These are phyloP conservation scores for Dentipellis fragilis DNA, from an alignment of 768 basidiomycete species.

Conservation along the genomic window DNA sequence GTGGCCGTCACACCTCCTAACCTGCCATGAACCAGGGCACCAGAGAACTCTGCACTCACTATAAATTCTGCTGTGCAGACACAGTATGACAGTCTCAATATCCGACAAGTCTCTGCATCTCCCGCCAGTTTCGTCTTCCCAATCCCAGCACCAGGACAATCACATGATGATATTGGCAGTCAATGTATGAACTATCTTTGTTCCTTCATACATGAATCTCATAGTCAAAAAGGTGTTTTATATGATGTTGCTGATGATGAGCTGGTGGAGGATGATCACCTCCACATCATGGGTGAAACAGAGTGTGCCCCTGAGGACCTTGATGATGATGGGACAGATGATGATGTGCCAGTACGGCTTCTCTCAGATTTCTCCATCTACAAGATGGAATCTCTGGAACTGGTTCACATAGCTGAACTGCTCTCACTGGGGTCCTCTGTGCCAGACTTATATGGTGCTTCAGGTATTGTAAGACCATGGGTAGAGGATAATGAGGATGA, in stretches of 20 bases:
- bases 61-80: no score
- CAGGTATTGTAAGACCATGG: conserved; percentile 27
- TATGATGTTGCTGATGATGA: conserved; percentile 17
- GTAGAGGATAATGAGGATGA: conserved; percentile 17
- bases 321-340: conserved; percentile 13
- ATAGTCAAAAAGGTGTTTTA: background rate
- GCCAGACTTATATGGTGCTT: conserved; percentile 23
- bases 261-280: conserved; percentile 27
- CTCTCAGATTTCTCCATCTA: conserved; percentile 49
- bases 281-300: conserved; percentile 36
- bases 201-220: background rate
- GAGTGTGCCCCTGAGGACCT: conserved; percentile 13
- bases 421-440: conserved; percentile 18
- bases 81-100: no score
- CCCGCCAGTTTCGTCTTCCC: no score
- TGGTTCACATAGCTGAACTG: conserved; percentile 33
- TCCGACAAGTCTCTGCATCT: no score
- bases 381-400: conserved; percentile 23
- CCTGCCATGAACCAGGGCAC: no score
- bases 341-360: conserved; percentile 44
- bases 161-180: no score
- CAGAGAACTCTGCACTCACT: no score
- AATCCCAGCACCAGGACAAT: no score
- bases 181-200: background rate
- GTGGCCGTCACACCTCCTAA: no score